Evolutionary conservation across 2,329 filamentous ascomycete species (phyloP), one percentile per base, ranked within the genome.

Genomic region (Salinomyces thailandicus): DNA sequence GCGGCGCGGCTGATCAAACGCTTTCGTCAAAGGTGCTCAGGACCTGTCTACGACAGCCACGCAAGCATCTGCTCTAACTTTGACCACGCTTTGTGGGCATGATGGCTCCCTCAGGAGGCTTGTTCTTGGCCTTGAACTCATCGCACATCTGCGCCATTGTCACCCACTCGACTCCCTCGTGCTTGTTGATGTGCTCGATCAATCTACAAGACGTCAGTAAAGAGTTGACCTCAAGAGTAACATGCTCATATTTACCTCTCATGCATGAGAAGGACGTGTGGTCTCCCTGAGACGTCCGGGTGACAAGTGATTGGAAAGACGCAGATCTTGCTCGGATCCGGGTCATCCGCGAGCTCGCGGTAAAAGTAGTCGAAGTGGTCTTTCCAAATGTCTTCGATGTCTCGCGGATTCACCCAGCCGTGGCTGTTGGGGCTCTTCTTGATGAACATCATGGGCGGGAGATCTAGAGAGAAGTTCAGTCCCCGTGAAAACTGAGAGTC

Each of bases 301-400:
- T 85, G 80, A 28, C 83, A 78, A 0, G 79, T 84, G 61, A 84
- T 80, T 0, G 80, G 79, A 47, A 85, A 85, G 35, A 83, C 70
- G 22, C 22, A 26, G 9, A 26, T 26, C 22, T 26, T n/a, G 22
- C n/a, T 4, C 22, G 22, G 22, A 44, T 84, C 84, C 22, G 22
- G 22, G 44, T 84, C 84, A 48, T 82, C 77, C 49, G 85, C 79
- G 43, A 81, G 80, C 54, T 85, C 78, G 19, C 78, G 65, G 55
- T 85, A 85, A 49, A 79, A 84, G 58, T 84, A 84, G 48, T 78
- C 71, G 35, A 80, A 79, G 44, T 79, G 74, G 39, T 79, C 73
- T 55, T 67, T 64, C 75, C 74, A 79, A 20, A 78, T 69, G 16
- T 74, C 71, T 45, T 79, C 74, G 0, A 79, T 68, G 39, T 77